A percentile compares a stretch with the other conserved stretches of the same genome.
These are phyloP conservation scores for Xylaria sp. DNA, from an alignment of 2,329 filamentous ascomycete species.

Conservation along the genomic window DNA sequence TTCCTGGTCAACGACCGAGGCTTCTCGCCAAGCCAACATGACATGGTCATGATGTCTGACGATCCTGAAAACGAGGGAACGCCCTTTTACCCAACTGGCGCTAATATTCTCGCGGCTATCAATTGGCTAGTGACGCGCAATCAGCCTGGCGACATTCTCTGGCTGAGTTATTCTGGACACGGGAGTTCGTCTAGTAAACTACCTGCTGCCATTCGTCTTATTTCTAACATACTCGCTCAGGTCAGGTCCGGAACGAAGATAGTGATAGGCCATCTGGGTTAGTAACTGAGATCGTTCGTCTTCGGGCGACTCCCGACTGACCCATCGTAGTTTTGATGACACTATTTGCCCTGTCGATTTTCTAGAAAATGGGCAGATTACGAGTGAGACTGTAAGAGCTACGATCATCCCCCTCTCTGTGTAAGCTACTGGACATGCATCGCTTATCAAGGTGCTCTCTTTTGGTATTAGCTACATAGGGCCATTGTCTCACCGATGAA, in stretches of 20 bases:
- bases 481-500: constrained; percentile 63
- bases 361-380: constrained; percentile 63
- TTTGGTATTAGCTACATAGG: constrained; percentile 56
- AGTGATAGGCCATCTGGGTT: constrained; percentile 49
- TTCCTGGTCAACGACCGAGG: constrained; percentile 54
- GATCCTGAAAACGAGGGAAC: constrained; percentile 50
- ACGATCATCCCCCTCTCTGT: not conserved
- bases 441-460: constrained; percentile 1
- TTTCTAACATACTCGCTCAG: constrained; percentile 34
- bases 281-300: not conserved
- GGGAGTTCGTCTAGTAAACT: constrained; percentile 53
- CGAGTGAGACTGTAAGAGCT: constrained; percentile 55
- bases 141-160: constrained; percentile 62
- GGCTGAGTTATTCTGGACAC: constrained; percentile 70
- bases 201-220: not conserved
- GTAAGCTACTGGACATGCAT: not conserved
- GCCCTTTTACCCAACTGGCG: constrained; percentile 50
- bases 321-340: constrained; percentile 55
- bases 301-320: constrained; percentile 6
- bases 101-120: constrained; percentile 61
- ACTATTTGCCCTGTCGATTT: constrained; percentile 67
- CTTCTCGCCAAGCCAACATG: constrained; percentile 49
- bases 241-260: constrained; percentile 58
- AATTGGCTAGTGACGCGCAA: constrained; percentile 64
- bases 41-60: constrained; percentile 54